Evolutionary conservation across 768 basidiomycete species (phyloP).

Genomic region (Termitomyces sp.): DNA sequence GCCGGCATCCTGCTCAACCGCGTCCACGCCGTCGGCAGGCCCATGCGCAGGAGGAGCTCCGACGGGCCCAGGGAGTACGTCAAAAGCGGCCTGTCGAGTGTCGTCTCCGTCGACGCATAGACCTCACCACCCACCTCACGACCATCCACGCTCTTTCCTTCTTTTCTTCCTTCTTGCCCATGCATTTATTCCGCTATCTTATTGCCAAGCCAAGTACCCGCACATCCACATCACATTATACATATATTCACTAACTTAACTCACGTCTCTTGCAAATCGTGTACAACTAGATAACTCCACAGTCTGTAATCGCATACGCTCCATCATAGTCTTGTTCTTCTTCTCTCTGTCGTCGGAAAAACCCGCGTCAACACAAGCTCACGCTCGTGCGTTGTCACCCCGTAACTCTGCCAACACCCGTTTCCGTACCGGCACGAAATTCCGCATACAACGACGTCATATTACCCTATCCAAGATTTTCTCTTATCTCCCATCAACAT

Average conservation of each 20-base stretch:
- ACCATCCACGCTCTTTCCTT: background rate
- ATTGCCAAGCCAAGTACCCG: background rate
- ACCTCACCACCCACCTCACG: background rate
- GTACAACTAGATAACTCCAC: background rate
- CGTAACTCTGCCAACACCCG: too few relatives aligned
- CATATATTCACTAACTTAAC: too few relatives aligned
- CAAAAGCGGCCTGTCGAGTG: constrained; percentile 46
- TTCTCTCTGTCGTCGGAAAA: background rate
- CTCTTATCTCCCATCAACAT: too few relatives aligned
- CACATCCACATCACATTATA: background rate
- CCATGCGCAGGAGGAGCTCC: constrained; percentile 37
- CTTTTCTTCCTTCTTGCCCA: background rate
- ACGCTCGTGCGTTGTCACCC: too few relatives aligned
- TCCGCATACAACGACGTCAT: too few relatives aligned
- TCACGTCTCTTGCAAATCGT: background rate
- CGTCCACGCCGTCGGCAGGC: constrained; percentile 45
- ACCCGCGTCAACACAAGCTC: background rate
- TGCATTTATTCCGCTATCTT: background rate
- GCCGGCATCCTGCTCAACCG: constrained; percentile 54
- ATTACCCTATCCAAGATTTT: too few relatives aligned
- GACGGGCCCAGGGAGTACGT: constrained; percentile 35
- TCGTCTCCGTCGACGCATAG: constrained; percentile 39
- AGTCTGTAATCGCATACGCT: constrained; percentile 1
- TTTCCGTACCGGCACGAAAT: too few relatives aligned
- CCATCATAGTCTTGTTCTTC: background rate